Evolutionary conservation across 768 basidiomycete species (phyloP), one percentile per base, ranked within the genome.

Genomic region (Brasilioporus rufonigricans): DNA sequence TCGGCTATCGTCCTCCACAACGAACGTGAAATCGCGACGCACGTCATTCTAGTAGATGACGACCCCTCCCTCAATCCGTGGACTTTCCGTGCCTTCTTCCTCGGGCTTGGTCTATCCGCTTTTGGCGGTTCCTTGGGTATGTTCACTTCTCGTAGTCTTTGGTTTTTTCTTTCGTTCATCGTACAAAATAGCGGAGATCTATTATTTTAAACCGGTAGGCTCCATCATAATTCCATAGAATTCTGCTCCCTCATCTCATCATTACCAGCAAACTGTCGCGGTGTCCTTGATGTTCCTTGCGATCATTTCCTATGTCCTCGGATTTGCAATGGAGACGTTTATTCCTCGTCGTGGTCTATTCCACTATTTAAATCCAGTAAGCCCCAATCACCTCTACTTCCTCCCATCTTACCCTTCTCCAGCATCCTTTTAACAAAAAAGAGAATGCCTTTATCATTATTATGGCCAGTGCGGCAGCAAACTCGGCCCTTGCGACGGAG

Each of bases 341-440:
- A 74, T 83, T 33, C 82, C 82, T 10, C 68, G 70, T 4, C 60
- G 54, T 11, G 80, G 82, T 5, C 39, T 72, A 21, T 73, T 82
- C 61, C 76, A 75, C 13, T 77, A 76, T 55, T 73, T 84, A 9
- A 84, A 84, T 58, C 82, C 81, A 18, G 76, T 67, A 19, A 32
- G 50, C 1, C 32, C 36, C 12, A 21, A 23, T 14, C 14, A 44
- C 18, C 29, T 18, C 12, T 7, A 0, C 2, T 29, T 14, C 12
- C 21, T 6, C 48, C 49, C 35, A n/a, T 29, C 27, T 58, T 21
- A 55, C 24, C 19, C 9, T 39, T 40, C 19, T n/a, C 27, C 18
- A 82, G 80, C 74, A 77, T 24, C 78, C 82, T 3, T 83, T 82
- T 67, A 82, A 83, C 65, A 82, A 79, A 65, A 83, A 82, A 52